Conservation (phyloP, 371 early-diverging fungal species). For the Mortierella sp. region DNA sequence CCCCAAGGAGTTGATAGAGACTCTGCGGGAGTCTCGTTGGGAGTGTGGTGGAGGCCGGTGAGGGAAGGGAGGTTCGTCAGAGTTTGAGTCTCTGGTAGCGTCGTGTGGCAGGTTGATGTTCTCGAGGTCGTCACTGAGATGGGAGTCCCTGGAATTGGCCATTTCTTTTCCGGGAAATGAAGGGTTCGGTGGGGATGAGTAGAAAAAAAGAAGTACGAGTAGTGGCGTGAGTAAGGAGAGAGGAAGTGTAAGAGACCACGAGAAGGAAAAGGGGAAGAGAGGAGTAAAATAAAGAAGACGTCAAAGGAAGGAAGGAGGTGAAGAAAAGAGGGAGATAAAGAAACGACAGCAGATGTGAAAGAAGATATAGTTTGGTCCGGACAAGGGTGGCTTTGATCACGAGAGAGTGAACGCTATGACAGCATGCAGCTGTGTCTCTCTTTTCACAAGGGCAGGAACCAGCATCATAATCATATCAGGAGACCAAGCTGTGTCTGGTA, state of each 20-base stretch:
- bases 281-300: not conserved
- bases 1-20: slow-evolving; percentile 42
- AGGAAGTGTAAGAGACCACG: not conserved
- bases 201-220: not conserved
- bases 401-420: not conserved
- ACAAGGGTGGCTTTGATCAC: slow-evolving; percentile 6
- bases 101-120: slow-evolving; percentile 46
- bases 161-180: slow-evolving; percentile 19
- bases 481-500: too few species aligned
- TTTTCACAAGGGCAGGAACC: too few species aligned
- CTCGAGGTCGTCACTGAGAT: slow-evolving; percentile 43
- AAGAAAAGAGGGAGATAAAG: not conserved
- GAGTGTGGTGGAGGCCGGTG: slow-evolving; percentile 19
- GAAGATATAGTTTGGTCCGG: not conserved
- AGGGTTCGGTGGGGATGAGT: slow-evolving; percentile 6
- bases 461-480: too few species aligned
- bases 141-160: slow-evolving; percentile 40
- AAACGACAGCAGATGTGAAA: not conserved
- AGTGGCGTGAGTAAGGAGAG: not conserved
- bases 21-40: slow-evolving; percentile 38
- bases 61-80: slow-evolving; percentile 3
- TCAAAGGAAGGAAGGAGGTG: not conserved
- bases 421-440: too few species aligned
- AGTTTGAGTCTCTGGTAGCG: slow-evolving; percentile 17
- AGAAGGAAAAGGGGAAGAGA: not conserved